Evolutionary conservation across 2,329 filamentous ascomycete genomes (phyloP).

Genomic region (Herpotrichia juniperi): DNA sequence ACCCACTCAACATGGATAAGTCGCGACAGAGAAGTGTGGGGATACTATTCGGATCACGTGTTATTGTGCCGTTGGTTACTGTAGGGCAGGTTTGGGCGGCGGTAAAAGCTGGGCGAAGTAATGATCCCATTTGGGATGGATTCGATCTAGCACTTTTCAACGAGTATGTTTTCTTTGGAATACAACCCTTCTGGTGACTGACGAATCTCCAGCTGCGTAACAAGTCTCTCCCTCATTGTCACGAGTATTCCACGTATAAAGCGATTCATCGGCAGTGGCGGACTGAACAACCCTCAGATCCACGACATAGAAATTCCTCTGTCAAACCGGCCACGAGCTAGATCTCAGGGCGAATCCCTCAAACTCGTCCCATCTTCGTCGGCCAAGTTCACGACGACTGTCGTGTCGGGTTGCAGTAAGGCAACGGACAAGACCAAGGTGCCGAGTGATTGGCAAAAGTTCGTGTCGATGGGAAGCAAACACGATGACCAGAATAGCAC

Average conservation of each 20-base stretch:
- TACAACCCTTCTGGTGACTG: background rate
- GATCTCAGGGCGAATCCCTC: background rate
- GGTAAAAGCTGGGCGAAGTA: conserved; percentile 6
- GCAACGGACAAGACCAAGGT: conserved; percentile 9
- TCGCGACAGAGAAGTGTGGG: conserved; percentile 11
- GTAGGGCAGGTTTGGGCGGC: conserved; percentile 22
- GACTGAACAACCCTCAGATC: conserved; percentile 19
- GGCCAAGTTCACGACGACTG: conserved; percentile 20
- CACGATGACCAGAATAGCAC: conserved; percentile 27
- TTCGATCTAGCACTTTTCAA: conserved; percentile 18
- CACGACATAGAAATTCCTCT: conserved; percentile 19
- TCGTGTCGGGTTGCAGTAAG: conserved; percentile 11
- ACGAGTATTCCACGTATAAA: conserved; percentile 25
- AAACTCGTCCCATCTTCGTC: conserved; percentile 19
- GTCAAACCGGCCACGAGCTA: background rate
- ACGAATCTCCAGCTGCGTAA: conserved; percentile 15
- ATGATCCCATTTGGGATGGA: conserved; percentile 16
- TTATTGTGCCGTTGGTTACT: conserved; percentile 16
- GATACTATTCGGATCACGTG: conserved; percentile 22
- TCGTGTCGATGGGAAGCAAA: conserved; percentile 15
- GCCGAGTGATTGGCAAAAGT: conserved; percentile 15
- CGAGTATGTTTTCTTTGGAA: conserved; percentile 15
- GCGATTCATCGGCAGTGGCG: conserved; percentile 18
- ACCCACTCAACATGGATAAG: conserved; percentile 22
- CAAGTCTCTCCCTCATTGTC: conserved; percentile 24